These are phyloP conservation scores for Laburnicola sp. DNA, from an alignment of 2,329 filamentous ascomycete species.

Conservation along the genomic window DNA sequence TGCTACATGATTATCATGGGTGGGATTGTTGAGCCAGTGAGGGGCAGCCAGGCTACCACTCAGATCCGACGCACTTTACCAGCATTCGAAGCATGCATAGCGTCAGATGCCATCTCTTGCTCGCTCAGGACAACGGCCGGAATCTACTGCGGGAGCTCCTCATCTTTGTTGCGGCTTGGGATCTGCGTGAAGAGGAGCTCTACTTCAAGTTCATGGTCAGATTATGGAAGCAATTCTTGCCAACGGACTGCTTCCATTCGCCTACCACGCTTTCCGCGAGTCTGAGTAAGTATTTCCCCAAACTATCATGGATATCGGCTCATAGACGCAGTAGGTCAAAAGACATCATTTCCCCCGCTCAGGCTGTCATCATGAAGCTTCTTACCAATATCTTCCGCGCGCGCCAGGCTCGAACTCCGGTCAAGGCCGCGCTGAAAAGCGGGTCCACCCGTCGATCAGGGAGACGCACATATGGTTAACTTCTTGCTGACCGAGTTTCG, in stretches of 20 bases:
- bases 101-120: conserved; percentile 83
- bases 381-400: conserved; percentile 86
- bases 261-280: conserved; percentile 88
- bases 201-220: conserved; percentile 95
- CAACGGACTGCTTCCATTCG: conserved; percentile 85
- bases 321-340: conserved; percentile 60
- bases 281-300: conserved; percentile 36
- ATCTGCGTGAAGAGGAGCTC: conserved; percentile 86
- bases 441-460: conserved; percentile 57
- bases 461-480: conserved; percentile 70
- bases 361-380: conserved; percentile 88
- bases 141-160: conserved; percentile 87
- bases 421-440: conserved; percentile 50
- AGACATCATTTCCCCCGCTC: conserved; percentile 92
- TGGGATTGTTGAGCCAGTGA: conserved; percentile 83
- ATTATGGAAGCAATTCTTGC: conserved; percentile 92
- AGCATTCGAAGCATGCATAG: conserved; percentile 79
- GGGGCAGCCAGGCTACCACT: conserved; percentile 60
- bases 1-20: conserved; percentile 97
- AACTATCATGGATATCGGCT: conserved; percentile 5
- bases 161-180: conserved; percentile 97
- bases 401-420: conserved; percentile 47
- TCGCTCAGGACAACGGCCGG: conserved; percentile 86
- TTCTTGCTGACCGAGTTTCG: conserved; percentile 93
- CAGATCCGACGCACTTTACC: conserved; percentile 55